phyloP scores from a whole-genome alignment of 2,329 filamentous ascomycete genomes.

The Huntiella moniliformis region DNA sequence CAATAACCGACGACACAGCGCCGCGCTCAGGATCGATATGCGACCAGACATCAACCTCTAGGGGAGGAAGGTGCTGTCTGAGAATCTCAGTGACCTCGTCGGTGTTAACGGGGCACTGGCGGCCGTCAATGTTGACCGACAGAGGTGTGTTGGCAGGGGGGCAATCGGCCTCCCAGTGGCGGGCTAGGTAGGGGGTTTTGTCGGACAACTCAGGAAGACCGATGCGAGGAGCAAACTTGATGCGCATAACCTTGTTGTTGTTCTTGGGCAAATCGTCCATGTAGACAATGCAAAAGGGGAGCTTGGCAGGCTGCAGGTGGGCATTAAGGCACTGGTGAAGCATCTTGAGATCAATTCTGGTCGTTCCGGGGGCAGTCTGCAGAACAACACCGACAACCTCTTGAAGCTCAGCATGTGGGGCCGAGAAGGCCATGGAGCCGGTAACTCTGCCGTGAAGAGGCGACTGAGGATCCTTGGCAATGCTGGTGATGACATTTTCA shows the following conservation, averaged over 20 bases:
- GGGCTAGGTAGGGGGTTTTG: conserved; percentile 22
- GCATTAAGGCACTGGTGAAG: conserved; percentile 28
- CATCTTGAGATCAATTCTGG: conserved; percentile 27
- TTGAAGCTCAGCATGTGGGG: conserved; percentile 32
- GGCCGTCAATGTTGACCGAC: conserved; percentile 21
- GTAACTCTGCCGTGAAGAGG: conserved; percentile 27
- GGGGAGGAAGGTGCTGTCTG: conserved; percentile 1
- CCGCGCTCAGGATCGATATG: conserved; percentile 10
- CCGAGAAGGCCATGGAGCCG: conserved; percentile 34
- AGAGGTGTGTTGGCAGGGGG: conserved; percentile 29
- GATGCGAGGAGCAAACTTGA: conserved; percentile 31
- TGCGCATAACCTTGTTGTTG: conserved; percentile 39
- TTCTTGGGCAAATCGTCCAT: conserved; percentile 36
- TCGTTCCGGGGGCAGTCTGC: conserved; percentile 26
- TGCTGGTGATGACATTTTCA: conserved; percentile 34
- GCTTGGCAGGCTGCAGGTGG: conserved; percentile 32
- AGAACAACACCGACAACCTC: conserved; percentile 36
- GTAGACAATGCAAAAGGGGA: conserved; percentile 31
- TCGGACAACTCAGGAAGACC: conserved; percentile 26
- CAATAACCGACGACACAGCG: conserved; percentile 7
- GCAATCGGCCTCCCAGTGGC: conserved; percentile 32
- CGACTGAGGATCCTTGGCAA: conserved; percentile 23
- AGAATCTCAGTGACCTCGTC: conserved; percentile 15
- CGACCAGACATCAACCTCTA: conserved; percentile 9
- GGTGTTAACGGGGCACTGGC: conserved; percentile 19